Percentiles rank a stretch among this genome's conserved stretches.
phyloP scores from a whole-genome alignment of 345 rosid species.

The Murraya koenigii region DNA sequence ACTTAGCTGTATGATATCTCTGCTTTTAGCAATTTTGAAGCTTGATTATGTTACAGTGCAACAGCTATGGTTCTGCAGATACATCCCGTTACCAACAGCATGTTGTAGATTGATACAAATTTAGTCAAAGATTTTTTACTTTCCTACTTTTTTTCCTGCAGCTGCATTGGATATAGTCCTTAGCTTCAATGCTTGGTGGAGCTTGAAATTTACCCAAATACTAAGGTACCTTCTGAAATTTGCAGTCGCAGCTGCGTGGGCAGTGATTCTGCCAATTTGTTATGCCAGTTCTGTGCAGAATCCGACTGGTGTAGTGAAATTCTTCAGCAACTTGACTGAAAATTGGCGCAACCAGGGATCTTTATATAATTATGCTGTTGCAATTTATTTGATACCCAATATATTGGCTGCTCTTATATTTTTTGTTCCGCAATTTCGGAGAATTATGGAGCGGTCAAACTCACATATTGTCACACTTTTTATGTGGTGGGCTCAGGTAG shows the following conservation, averaged over 20 bases:
- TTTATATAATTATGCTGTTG: conserved; percentile 67
- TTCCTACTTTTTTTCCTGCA: conserved; percentile 28
- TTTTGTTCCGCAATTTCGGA: conserved; percentile 72
- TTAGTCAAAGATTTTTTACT: conserved; percentile 5
- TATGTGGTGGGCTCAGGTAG: conserved; percentile 99
- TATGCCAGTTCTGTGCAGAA: conserved; percentile 72
- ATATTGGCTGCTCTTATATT: conserved; percentile 66
- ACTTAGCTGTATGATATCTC: not conserved
- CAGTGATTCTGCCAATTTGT: conserved; percentile 71
- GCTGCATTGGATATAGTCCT: conserved; percentile 82
- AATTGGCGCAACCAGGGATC: conserved; percentile 58
- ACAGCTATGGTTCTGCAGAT: conserved; percentile 6
- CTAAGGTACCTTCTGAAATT: conserved; percentile 77
- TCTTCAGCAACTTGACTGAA: conserved; percentile 58
- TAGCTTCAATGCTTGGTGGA: conserved; percentile 81
- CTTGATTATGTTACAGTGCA: conserved; percentile 5
- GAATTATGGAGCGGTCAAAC: conserved; percentile 85
- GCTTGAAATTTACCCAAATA: conserved; percentile 73
- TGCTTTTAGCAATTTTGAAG: conserved; percentile 13
- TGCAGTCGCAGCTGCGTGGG: conserved; percentile 79
- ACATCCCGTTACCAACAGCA: conserved; percentile 7
- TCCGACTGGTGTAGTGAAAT: conserved; percentile 71
- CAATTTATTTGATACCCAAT: conserved; percentile 80
- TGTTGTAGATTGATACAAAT: conserved; percentile 1
- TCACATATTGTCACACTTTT: conserved; percentile 63